A percentile compares a stretch with the other conserved stretches of the same genome.
phyloP scores from a whole-genome alignment of 371 early-diverging fungal species.

The Cokeromyces recurvatus region DNA sequence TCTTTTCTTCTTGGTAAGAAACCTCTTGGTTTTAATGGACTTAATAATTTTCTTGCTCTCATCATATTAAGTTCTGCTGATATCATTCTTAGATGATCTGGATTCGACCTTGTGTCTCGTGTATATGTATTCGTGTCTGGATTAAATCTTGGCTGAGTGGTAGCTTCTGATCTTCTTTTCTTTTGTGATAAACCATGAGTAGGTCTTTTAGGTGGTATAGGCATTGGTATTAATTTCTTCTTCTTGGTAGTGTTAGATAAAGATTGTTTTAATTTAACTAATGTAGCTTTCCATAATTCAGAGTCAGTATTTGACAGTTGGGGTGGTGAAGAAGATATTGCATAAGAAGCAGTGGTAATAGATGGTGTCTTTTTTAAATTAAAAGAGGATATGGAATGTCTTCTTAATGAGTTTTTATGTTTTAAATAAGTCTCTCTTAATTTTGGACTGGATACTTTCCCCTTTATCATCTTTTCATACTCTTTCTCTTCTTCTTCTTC shows the following conservation, averaged over 20 bases:
- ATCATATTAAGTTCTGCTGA: slow-evolving; percentile 59
- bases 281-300: slow-evolving; percentile 18
- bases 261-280: slow-evolving; percentile 13
- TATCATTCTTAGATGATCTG: slow-evolving; percentile 60
- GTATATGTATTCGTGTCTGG: slow-evolving; percentile 47
- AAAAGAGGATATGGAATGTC: slow-evolving; percentile 37
- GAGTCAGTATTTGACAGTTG: slow-evolving; percentile 15
- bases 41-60: slow-evolving; percentile 46
- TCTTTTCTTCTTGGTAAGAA: slow-evolving; percentile 56
- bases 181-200: slow-evolving; percentile 7
- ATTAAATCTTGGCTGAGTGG: slow-evolving; percentile 47
- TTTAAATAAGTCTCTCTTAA: slow-evolving; percentile 2
- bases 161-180: slow-evolving; percentile 44
- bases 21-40: slow-evolving; percentile 57
- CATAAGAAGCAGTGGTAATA: slow-evolving; percentile 34
- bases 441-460: slow-evolving; percentile 8
- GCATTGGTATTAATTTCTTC: slow-evolving; percentile 40
- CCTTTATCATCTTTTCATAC: background rate
- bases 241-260: slow-evolving; percentile 23
- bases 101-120: slow-evolving; percentile 57
- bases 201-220: slow-evolving; percentile 33
- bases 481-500: slow-evolving; percentile 19
- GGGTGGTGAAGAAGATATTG: slow-evolving; percentile 39
- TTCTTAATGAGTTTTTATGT: slow-evolving; percentile 18
- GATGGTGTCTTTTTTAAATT: slow-evolving; percentile 18